A percentile compares a stretch with the other conserved stretches of the same genome.
phyloP scores from a whole-genome alignment of 352 stramenopile species.

The Globisporangium cylindrosporum region DNA sequence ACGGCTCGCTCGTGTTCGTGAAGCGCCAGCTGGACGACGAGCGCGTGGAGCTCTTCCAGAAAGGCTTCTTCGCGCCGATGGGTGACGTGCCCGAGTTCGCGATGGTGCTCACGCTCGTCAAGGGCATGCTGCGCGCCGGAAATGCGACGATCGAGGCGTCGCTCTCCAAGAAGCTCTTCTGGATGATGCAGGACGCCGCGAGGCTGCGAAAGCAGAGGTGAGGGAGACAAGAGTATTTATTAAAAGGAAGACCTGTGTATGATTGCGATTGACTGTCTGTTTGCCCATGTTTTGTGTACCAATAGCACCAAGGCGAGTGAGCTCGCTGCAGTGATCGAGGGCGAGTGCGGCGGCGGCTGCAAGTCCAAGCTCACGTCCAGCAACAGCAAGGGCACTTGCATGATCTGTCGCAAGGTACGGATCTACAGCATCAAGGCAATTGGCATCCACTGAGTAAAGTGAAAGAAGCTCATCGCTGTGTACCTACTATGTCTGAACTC shows the following conservation, averaged over 20 bases:
- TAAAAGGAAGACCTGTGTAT: too few species aligned
- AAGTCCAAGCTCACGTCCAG: conserved; percentile 27
- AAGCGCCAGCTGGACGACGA: conserved; percentile 37
- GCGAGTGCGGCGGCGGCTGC: conserved; percentile 34
- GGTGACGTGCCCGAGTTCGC: conserved; percentile 30
- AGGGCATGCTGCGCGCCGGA: conserved; percentile 23
- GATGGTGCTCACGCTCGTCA: conserved; percentile 14
- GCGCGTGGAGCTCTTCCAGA: conserved; percentile 36
- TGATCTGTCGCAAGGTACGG: conserved; percentile 35
- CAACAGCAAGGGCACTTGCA: conserved; percentile 29
- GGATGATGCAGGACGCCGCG: conserved; percentile 42
- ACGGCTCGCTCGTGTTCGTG: conserved; percentile 37
- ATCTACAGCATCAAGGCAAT: too few species aligned
- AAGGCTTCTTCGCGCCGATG: conserved; percentile 38
- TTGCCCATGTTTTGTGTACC: background rate
- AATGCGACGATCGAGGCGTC: conserved; percentile 33
- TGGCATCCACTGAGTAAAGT: too few species aligned
- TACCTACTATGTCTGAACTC: background rate
- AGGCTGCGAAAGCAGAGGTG: conserved; percentile 21
- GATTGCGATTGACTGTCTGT: background rate
- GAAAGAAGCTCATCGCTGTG: background rate
- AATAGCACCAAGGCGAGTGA: conserved; percentile 4
- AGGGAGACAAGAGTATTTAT: background rate
- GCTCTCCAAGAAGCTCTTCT: conserved; percentile 43
- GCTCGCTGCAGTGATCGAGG: background rate